Conservation (phyloP, 225 moss, liverwort and hornwort genomes). For the Pleurozium schreberi region DNA sequence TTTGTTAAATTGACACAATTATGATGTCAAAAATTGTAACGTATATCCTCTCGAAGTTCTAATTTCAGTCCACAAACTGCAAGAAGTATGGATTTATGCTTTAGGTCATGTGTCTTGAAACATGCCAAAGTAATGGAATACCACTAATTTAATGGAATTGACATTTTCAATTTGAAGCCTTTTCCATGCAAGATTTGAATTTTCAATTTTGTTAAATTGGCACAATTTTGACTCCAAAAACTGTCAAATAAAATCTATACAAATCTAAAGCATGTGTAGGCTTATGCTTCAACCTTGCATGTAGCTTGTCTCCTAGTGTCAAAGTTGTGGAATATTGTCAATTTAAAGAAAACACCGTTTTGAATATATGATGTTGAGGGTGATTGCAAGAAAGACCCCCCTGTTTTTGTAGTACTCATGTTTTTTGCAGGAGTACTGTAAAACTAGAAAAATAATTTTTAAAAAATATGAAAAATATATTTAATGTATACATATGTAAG, state of each 20-base stretch:
- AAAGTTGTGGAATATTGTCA: background rate
- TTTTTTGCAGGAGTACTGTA: too few species aligned
- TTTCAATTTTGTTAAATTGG: background rate
- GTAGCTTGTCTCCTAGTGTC: accelerated
- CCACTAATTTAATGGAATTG: background rate
- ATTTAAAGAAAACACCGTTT: background rate
- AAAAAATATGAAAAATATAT: too few species aligned
- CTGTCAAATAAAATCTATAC: background rate
- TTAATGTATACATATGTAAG: too few species aligned
- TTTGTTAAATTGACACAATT: background rate
- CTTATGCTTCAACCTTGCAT: background rate
- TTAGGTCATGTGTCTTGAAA: accelerated
- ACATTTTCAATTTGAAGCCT: accelerated
- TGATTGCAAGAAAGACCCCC: too few species aligned
- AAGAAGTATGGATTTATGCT: background rate
- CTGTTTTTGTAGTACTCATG: too few species aligned
- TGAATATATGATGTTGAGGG: background rate
- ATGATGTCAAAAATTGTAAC: background rate
- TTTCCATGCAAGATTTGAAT: background rate
- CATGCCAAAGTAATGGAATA: background rate
- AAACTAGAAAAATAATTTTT: too few species aligned
- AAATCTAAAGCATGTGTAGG: background rate
- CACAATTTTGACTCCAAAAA: background rate
- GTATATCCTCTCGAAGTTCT: background rate
- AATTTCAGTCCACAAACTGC: background rate